Percentiles rank a stretch among this genome's conserved stretches.
These are phyloP conservation scores for Xylariaceae sp. DNA, from an alignment of 2,329 filamentous ascomycete species.

Conservation along the genomic window DNA sequence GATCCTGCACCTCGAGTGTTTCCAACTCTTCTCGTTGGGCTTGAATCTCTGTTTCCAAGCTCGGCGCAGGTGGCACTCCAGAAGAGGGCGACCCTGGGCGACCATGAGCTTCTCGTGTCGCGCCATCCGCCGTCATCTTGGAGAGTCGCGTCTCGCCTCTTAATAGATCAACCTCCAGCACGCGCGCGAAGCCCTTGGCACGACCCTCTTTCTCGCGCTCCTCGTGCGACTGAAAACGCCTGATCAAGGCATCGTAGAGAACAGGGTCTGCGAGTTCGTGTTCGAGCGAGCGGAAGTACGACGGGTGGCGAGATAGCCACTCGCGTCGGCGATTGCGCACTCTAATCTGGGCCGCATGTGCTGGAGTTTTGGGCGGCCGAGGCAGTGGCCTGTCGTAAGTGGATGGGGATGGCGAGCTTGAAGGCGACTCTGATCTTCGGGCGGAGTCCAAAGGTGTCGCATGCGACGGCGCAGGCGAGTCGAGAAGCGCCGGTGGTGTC, in stretches of 20 bases:
- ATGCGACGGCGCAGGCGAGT: conserved; percentile 5
- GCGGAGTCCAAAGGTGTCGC: not conserved
- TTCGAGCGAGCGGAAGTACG: conserved; percentile 59
- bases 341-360: conserved; percentile 44
- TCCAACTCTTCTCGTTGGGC: conserved; percentile 29
- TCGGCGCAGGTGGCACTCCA: not conserved
- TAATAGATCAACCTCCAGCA: conserved; percentile 70
- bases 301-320: conserved; percentile 66
- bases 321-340: conserved; percentile 72
- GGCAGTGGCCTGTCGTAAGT: conserved; percentile 39
- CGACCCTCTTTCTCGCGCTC: conserved; percentile 71
- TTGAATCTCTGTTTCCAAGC: not conserved
- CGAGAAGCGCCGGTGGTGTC: conserved; percentile 10
- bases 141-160: conserved; percentile 71
- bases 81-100: not conserved
- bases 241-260: conserved; percentile 74
- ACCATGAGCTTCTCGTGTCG: not conserved
- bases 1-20: conserved; percentile 8
- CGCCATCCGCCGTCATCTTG: conserved; percentile 38
- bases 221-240: conserved; percentile 65
- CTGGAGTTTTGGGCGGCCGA: conserved; percentile 39
- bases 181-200: conserved; percentile 70
- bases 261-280: conserved; percentile 66
- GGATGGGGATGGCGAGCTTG: not conserved
- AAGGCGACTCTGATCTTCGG: not conserved